These are phyloP conservation scores for Lentinula detonsa DNA, from an alignment of 768 basidiomycete species.

Conservation along the genomic window DNA sequence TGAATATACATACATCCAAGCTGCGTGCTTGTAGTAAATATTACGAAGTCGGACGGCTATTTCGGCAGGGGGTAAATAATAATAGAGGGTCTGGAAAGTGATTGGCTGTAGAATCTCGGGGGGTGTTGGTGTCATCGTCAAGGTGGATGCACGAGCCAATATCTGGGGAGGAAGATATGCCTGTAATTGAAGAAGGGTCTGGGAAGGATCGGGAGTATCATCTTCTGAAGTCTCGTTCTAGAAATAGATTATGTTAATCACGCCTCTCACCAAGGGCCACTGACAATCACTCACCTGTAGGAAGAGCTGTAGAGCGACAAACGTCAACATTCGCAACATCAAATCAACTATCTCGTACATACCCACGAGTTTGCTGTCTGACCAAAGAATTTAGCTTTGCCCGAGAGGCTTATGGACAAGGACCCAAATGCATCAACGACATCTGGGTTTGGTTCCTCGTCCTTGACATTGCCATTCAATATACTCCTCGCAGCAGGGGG, in stretches of 20 bases:
- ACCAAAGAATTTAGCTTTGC: conserved; percentile 71
- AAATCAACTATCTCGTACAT: conserved; percentile 15
- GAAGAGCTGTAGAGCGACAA: conserved; percentile 49
- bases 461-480: conserved; percentile 35
- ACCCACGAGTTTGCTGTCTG: conserved; percentile 77
- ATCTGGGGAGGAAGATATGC: conserved; percentile 57
- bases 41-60: conserved; percentile 56
- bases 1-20: conserved; percentile 55
- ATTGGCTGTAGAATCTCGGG: conserved; percentile 34
- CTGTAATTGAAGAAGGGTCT: conserved; percentile 41
- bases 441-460: conserved; percentile 61
- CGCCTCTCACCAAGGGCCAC: background rate
- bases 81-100: conserved; percentile 52
- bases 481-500: conserved; percentile 35
- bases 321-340: background rate
- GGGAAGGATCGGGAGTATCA: conserved; percentile 42
- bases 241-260: conserved; percentile 1
- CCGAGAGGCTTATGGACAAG: conserved; percentile 64
- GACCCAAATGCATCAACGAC: conserved; percentile 79
- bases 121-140: conserved; percentile 47
- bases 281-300: conserved; percentile 48
- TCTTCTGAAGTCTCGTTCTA: conserved; percentile 61
- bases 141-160: conserved; percentile 55
- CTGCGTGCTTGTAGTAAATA: conserved; percentile 57
- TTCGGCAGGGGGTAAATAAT: conserved; percentile 62